These are phyloP conservation scores for Papiliotrema laurentii DNA, from an alignment of 1,284 basidiomycete genomes.

Conservation along the genomic window DNA sequence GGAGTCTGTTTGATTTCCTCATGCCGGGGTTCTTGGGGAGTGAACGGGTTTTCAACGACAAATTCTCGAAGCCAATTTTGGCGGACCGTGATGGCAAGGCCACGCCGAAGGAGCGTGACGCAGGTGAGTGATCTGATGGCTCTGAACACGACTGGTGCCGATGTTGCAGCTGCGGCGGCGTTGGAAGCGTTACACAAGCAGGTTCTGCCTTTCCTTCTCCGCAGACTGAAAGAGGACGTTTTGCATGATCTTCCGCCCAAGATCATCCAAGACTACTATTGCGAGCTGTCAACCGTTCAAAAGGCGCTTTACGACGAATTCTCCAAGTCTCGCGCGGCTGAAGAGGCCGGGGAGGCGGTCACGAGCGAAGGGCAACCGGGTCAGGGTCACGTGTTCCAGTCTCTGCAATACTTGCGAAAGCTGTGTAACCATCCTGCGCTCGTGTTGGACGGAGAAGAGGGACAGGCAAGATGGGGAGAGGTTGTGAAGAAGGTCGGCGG, in stretches of 20 bases:
- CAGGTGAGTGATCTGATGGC: slow-evolving; percentile 56
- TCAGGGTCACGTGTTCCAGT: slow-evolving; percentile 90
- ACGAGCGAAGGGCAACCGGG: slow-evolving; percentile 50
- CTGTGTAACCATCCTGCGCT: slow-evolving; percentile 95
- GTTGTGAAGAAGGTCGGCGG: slow-evolving; percentile 54
- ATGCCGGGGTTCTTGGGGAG: slow-evolving; percentile 99
- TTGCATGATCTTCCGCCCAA: slow-evolving; percentile 94
- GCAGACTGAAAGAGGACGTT: slow-evolving; percentile 96
- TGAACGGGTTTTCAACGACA: slow-evolving; percentile 91
- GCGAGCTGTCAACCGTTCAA: slow-evolving; percentile 91
- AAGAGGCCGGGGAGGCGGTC: slow-evolving; percentile 63
- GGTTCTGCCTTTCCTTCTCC: slow-evolving; percentile 95
- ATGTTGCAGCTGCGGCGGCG: slow-evolving; percentile 69
- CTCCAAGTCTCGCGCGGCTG: slow-evolving; percentile 68
- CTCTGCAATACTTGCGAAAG: slow-evolving; percentile 93
- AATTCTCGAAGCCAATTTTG: slow-evolving; percentile 93
- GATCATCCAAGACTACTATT: slow-evolving; percentile 99
- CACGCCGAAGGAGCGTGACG: slow-evolving; percentile 82
- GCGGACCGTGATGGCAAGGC: slow-evolving; percentile 91
- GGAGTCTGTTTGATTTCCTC: slow-evolving; percentile 98
- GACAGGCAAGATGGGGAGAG: slow-evolving; percentile 46
- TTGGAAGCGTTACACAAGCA: slow-evolving; percentile 97
- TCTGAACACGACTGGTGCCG: slow-evolving; percentile 3
- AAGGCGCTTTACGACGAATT: slow-evolving; percentile 92
- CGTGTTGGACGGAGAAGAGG: slow-evolving; percentile 66